Base-by-base conservation (phyloP, 306 rosid species). In the Biancaea sappan region DNA sequence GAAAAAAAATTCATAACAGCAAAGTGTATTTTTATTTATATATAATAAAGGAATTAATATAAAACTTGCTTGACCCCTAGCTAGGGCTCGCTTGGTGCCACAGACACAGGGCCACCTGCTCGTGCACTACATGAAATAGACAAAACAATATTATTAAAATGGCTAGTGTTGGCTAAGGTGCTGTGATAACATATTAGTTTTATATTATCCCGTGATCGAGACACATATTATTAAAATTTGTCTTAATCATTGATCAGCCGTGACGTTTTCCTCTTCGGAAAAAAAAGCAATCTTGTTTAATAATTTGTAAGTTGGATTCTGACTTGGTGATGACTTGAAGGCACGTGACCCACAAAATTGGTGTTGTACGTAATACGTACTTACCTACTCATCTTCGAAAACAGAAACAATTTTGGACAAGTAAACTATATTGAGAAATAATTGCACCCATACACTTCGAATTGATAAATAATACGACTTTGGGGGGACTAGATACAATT, bases 261-360 rank as follows among this genome's bases (percentile, higher is more conserved):
- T 59, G 66, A 40, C 44, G 71, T 71, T 35, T 32, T 25, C 48
- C 34, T 6, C 66, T 54, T 70, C 50, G 59, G 47, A 59, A 21
- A 10, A 12, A 59, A 21, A 10, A 12, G 50, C 11, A 6, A 1
- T 29, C 62, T 67, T 69, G 15, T 15, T 16, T 34, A 24, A 43
- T 43, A 60, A 8, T 29, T 37, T 25, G 8, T 14, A 11, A 34
- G 69, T 51, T 63, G 74, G 40, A 2, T 21, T 52, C 47, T 69
- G 60, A 71, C 53, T 57, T 21, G 66, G 72, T 37, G 48, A 40
- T 60, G 79, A 71, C 60, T 56, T 1, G 32, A 51, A 31, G 12
- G 69, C 85, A 82, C 82, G 82, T 82, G 85, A 82, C 58, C 52
- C 57, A 6, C 15, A n/a, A 18, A 21, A 25, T 69, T n/a, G 35